Evolutionary conservation across 2,329 filamentous ascomycete genomes (phyloP).

Genomic region (Penicillium sp.): DNA sequence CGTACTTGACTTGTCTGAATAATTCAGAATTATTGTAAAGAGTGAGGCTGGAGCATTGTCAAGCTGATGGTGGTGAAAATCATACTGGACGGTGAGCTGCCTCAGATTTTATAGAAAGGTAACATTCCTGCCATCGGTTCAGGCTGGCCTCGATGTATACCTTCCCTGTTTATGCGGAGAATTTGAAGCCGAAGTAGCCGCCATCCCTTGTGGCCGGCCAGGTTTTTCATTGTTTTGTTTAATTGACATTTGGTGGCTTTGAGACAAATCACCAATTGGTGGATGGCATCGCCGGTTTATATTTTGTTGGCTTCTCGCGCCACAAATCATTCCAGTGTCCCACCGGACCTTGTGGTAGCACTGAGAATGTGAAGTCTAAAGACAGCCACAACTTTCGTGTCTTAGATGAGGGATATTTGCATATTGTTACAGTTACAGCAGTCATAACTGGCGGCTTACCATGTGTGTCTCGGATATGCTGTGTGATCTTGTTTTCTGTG

Average conservation of each 20-base stretch:
- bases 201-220: not conserved
- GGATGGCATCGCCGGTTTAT: not conserved
- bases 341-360: not conserved
- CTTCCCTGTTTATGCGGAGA: not conserved
- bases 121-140: not conserved
- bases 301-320: not conserved
- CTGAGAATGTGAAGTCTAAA: not conserved
- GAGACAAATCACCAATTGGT: not conserved
- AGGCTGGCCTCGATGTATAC: not conserved
- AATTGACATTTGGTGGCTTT: not conserved
- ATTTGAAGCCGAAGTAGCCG: not conserved
- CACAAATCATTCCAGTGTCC: not conserved
- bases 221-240: not conserved
- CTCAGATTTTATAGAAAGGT: not conserved
- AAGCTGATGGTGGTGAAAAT: not conserved
- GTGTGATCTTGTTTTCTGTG: not conserved
- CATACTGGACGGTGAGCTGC: not conserved
- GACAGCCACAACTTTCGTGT: not conserved
- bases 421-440: not conserved
- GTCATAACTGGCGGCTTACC: not conserved
- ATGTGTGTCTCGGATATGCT: conserved; percentile 9
- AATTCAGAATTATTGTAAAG: not conserved
- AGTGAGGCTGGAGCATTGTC: not conserved
- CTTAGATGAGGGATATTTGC: not conserved
- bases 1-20: not conserved